Evolutionary conservation across 805 yeast genomes (phyloP).

Genomic region (Candida yuanshanica): DNA sequence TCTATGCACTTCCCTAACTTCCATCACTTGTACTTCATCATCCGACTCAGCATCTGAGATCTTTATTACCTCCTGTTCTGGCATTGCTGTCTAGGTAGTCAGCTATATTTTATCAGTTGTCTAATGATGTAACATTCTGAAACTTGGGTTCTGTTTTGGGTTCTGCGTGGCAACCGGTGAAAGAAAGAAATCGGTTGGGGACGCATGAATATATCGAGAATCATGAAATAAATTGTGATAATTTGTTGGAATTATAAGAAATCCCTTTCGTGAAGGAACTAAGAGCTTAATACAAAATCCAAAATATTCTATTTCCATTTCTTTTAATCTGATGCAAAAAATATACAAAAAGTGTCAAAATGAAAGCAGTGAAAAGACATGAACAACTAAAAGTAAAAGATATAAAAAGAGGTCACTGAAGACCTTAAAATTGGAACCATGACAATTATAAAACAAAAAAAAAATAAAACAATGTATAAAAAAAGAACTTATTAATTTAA

Average conservation of each 20-base stretch:
- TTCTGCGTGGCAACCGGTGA: too few relatives aligned
- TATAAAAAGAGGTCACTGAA: background rate
- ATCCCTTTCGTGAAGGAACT: background rate
- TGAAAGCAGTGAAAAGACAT: conserved; percentile 1
- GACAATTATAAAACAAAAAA: conserved; percentile 1
- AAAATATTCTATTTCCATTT: background rate
- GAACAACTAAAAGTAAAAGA: background rate
- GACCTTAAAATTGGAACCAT: background rate
- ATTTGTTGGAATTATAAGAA: too few relatives aligned
- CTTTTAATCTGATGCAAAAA: background rate
- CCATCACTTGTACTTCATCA: conserved; percentile 18
- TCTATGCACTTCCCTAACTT: conserved; percentile 13
- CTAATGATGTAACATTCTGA: too few relatives aligned
- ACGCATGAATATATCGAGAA: too few relatives aligned
- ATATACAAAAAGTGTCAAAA: conserved; percentile 1
- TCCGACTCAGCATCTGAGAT: conserved; percentile 24
- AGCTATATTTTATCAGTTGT: too few relatives aligned
- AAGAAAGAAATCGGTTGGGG: too few relatives aligned
- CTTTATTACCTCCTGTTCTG: conserved; percentile 7
- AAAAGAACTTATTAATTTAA: conserved; percentile 8
- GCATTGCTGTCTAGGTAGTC: background rate
- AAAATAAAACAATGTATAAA: conserved; percentile 8
- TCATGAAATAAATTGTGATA: too few relatives aligned
- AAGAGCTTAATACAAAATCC: background rate
- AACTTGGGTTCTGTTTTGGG: background rate